Evolutionary conservation across 192 early-diverging fungal genomes (phyloP).

Genomic region (Dimargaris cristalligena): DNA sequence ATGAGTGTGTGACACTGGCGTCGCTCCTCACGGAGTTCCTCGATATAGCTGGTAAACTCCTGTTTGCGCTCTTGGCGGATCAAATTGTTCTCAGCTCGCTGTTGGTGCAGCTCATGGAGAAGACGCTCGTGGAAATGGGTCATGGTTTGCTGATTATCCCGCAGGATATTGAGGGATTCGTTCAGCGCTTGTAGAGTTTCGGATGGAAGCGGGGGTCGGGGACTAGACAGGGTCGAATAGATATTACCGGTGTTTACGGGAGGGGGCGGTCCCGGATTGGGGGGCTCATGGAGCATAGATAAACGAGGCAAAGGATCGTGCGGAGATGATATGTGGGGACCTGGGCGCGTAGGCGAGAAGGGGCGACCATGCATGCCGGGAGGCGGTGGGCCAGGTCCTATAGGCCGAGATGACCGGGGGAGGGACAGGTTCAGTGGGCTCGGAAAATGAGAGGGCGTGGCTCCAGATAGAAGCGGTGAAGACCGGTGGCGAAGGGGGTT

Average conservation of each 20-base stretch:
- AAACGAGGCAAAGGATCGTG: background rate
- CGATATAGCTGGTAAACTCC: slow-evolving; percentile 1
- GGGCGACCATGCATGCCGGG: background rate
- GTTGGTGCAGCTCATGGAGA: background rate
- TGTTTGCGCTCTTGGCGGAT: background rate
- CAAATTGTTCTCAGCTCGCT: slow-evolving; percentile 3
- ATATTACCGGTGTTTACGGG: background rate
- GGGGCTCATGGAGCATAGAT: background rate
- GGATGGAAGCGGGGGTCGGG: background rate
- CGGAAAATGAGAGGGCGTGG: background rate
- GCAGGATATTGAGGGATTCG: background rate
- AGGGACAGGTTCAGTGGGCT: background rate
- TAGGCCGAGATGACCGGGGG: no score
- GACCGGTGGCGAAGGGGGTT: background rate
- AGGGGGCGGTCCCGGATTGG: background rate
- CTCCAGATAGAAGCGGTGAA: background rate
- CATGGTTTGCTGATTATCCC: slow-evolving; percentile 8
- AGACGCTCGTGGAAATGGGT: background rate
- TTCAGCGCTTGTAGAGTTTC: background rate
- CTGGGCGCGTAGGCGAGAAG: background rate
- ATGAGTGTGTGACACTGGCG: slow-evolving; percentile 3
- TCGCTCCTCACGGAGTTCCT: slow-evolving; percentile 6
- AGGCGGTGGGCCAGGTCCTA: no score
- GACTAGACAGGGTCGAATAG: background rate
- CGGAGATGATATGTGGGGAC: background rate